phyloP scores from a whole-genome alignment of 164 flowering plant genomes.

The Tetrastigma voinierianum region DNA sequence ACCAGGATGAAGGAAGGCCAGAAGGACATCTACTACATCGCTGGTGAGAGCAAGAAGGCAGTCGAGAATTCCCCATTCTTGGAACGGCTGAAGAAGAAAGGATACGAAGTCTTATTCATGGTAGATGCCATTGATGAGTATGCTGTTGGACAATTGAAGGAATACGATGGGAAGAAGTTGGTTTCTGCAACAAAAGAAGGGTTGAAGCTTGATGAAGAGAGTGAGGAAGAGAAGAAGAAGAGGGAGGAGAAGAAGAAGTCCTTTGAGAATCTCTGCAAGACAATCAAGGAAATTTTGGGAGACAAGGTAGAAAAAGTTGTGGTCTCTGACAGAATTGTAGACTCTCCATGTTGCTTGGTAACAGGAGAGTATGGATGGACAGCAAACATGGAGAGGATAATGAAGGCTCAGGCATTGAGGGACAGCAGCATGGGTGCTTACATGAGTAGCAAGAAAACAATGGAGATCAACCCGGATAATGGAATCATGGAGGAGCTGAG shows the following conservation, averaged over 20 bases:
- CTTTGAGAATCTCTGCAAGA: constrained; percentile 62
- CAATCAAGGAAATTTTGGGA: constrained; percentile 63
- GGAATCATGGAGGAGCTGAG: constrained; percentile 76
- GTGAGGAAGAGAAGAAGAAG: constrained; percentile 65
- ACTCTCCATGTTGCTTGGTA: constrained; percentile 69
- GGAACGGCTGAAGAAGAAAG: constrained; percentile 70
- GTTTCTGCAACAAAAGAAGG: constrained; percentile 79
- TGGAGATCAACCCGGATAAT: constrained; percentile 80
- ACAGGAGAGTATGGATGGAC: constrained; percentile 75
- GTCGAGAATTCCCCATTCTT: constrained; percentile 78
- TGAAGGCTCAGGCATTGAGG: constrained; percentile 73
- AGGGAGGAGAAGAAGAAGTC: constrained; percentile 65
- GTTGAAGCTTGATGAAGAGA: constrained; percentile 62
- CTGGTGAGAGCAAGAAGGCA: constrained; percentile 74
- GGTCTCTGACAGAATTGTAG: constrained; percentile 70
- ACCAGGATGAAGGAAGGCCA: constrained; percentile 80
- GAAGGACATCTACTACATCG: constrained; percentile 70
- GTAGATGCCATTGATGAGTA: constrained; percentile 77
- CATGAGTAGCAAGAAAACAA: constrained; percentile 82
- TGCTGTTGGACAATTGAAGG: constrained; percentile 67
- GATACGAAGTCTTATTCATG: constrained; percentile 70
- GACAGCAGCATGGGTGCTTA: constrained; percentile 70
- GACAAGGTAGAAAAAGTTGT: constrained; percentile 70
- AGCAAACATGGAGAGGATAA: constrained; percentile 76
- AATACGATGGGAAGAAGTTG: constrained; percentile 69